Conservation (phyloP, 1,284 basidiomycete species). For the Cutaneotrichosporon cutaneum region DNA sequence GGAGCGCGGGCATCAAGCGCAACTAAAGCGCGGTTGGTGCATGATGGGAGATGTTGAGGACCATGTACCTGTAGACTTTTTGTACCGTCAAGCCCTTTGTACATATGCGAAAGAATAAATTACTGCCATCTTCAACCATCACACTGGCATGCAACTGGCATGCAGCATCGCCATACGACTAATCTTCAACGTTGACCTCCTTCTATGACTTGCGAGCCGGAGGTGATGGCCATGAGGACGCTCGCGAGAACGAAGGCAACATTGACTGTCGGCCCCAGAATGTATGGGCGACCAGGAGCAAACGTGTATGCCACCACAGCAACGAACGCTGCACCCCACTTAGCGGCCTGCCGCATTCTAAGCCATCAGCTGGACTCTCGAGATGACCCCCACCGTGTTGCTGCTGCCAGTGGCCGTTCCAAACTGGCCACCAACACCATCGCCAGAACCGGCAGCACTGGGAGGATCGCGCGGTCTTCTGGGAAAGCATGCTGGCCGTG, state of each 20-base stretch:
- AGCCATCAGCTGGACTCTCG: not conserved
- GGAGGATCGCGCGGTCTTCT: conserved; percentile 30
- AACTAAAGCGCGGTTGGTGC: not conserved
- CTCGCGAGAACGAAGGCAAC: conserved; percentile 4
- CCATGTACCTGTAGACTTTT: not conserved
- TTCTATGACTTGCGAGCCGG: not conserved
- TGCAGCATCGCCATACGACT: not conserved
- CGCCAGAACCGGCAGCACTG: conserved; percentile 25
- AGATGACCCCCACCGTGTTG: conserved; percentile 49
- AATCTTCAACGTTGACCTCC: not conserved
- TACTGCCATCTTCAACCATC: not conserved
- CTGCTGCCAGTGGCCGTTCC: conserved; percentile 49
- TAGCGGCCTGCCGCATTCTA: conserved; percentile 43
- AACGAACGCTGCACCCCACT: conserved; percentile 59
- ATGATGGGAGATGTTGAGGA: not conserved
- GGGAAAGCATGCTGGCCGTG: conserved; percentile 28
- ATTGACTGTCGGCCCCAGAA: conserved; percentile 22
- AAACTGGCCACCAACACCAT: conserved; percentile 56
- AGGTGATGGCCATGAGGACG: not conserved
- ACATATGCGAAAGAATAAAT: not conserved
- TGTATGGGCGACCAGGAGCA: conserved; percentile 58
- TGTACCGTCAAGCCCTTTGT: not conserved
- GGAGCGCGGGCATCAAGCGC: not conserved
- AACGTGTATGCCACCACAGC: conserved; percentile 60
- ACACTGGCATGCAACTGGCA: no score